Percentiles rank a stretch among this genome's conserved stretches.
phyloP scores from a whole-genome alignment of 225 moss, liverwort and hornwort species.

The Pseudisothecium myosuroides region DNA sequence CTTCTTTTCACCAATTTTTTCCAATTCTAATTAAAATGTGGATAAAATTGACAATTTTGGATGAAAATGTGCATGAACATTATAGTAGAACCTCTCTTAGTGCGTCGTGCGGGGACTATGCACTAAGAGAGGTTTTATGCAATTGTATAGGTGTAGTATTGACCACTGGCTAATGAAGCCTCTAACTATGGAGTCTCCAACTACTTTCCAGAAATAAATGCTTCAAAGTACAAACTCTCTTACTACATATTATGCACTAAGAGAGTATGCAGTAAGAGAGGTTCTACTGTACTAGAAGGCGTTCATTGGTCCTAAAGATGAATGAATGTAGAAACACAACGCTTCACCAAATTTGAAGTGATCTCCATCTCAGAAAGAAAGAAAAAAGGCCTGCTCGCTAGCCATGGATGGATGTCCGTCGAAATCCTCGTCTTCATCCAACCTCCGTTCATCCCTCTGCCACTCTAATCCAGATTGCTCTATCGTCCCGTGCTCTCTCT shows the following conservation, averaged over 20 bases:
- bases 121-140: too few species aligned
- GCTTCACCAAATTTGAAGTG: not conserved
- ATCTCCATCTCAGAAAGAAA: too few species aligned
- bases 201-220: too few species aligned
- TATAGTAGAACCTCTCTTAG: not conserved
- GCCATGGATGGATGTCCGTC: not conserved
- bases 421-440: not conserved
- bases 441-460: not conserved
- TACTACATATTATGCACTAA: too few species aligned
- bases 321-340: not conserved
- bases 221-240: too few species aligned
- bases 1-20: not conserved
- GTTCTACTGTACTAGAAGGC: too few species aligned
- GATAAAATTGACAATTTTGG: not conserved
- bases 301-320: not conserved
- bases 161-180: too few species aligned
- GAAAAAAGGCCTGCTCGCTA: not conserved
- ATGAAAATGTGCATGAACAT: not conserved
- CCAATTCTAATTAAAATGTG: not conserved
- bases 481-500: not conserved
- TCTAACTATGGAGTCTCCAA: too few species aligned
- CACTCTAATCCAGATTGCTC: not conserved
- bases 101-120: too few species aligned
- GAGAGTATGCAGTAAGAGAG: too few species aligned
- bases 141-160: too few species aligned